Evolutionary conservation across 192 early-diverging fungal genomes (phyloP), one percentile per base, ranked within the genome.

Genomic region (Oehlia diaphana): DNA sequence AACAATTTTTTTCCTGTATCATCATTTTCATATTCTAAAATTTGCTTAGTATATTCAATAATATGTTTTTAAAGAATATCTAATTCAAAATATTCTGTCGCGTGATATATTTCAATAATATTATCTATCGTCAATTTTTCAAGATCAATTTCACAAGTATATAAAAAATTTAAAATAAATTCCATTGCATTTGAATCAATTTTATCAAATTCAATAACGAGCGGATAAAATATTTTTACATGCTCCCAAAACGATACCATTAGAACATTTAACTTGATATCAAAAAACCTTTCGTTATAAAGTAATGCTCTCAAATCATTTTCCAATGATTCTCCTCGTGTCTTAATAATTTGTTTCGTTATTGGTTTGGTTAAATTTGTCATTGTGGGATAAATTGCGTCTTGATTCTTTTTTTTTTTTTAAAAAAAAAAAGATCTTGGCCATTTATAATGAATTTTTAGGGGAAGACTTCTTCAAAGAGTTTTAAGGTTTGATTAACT

Each of bases 161-260:
- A 68, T 37, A 68, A 68, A 68, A 31, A 68, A 14, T 68, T 37
- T 68, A 68, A 37, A 37, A 68, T 68, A 28, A 37, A 28, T 68
- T 68, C n/a, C 66, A 68, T 68, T 14, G 66, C 9, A 26, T 14
- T 35, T 13, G 37, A 35, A 8, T 68, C n/a, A 35, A 68, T 68
- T 6, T 68, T 26, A 14, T 28, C 31, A 37, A 68, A 68, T 37
- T 28, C 28, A 14, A 68, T 28, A 12, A 19, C 66, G 66, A 35
- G 66, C 31, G 7, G 31, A 14, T 7, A 68, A 37, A n/a, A 68
- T 68, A n/a, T 28, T 35, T 35, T 37, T 28, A 37, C 28, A 21
- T 0, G 66, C 66, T 68, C 31, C 31, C 23, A 68, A 37, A 28
- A 12, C 19, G 13, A 19, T 16, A 1, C 28, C 28, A 68, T 68